phyloP scores from a whole-genome alignment of 2,329 filamentous ascomycete genomes.

The Penicillium sp. region DNA sequence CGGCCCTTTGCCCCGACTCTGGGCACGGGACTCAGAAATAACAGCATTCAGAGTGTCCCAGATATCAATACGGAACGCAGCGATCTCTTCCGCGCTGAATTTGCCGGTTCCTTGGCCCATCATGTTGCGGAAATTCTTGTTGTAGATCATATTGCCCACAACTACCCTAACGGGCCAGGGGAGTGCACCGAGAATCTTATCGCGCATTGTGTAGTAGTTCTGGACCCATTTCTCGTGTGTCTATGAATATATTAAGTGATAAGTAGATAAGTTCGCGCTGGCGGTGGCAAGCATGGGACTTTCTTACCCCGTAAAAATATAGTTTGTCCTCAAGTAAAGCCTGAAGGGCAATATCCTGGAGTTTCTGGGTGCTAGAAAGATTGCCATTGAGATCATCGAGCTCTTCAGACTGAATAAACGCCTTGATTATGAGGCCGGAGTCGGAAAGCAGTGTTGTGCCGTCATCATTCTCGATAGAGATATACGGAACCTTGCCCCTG shows the following conservation, averaged over 20 bases:
- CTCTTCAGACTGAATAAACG: slow-evolving; percentile 43
- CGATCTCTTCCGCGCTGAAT: slow-evolving; percentile 53
- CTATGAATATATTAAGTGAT: slow-evolving; percentile 26
- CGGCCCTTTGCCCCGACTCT: slow-evolving; percentile 28
- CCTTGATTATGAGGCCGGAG: slow-evolving; percentile 55
- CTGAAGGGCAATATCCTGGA: slow-evolving; percentile 54
- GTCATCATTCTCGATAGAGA: slow-evolving; percentile 35
- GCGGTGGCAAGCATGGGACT: not conserved
- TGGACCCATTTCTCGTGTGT: slow-evolving; percentile 57
- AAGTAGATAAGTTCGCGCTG: not conserved
- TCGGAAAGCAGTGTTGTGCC: slow-evolving; percentile 45
- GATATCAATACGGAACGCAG: slow-evolving; percentile 48
- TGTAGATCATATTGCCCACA: slow-evolving; percentile 53
- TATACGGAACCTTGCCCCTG: slow-evolving; percentile 61
- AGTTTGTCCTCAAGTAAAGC: slow-evolving; percentile 61
- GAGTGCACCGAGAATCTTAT: slow-evolving; percentile 48
- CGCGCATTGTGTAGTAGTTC: slow-evolving; percentile 61
- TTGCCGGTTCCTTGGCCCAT: slow-evolving; percentile 58
- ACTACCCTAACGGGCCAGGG: slow-evolving; percentile 55
- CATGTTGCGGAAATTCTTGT: slow-evolving; percentile 45
- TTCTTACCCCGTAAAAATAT: slow-evolving; percentile 55
- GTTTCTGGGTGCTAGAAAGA: slow-evolving; percentile 41
- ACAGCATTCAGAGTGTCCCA: slow-evolving; percentile 56
- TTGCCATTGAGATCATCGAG: slow-evolving; percentile 52
- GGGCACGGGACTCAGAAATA: slow-evolving; percentile 30